phyloP scores from a whole-genome alignment of 495 filamentous ascomycete species.

The Xylaria grammica region DNA sequence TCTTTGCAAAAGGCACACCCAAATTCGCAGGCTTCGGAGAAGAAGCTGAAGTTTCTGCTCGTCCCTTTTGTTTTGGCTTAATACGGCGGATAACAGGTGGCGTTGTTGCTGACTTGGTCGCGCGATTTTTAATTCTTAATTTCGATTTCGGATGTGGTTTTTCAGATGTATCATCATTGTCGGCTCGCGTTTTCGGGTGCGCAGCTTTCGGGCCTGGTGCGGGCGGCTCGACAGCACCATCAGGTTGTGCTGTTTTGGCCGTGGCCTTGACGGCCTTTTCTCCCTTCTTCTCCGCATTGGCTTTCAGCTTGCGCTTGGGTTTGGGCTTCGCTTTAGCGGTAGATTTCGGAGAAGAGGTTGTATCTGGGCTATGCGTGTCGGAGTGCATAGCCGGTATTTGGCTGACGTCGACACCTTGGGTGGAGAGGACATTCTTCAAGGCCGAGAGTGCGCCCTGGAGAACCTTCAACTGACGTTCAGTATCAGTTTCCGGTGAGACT shows the following conservation, averaged over 20 bases:
- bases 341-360: not conserved
- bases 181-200: no score
- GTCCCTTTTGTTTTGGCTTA: not conserved
- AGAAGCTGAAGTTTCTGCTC: not conserved
- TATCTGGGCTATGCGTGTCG: not conserved
- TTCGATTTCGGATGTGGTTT: no score
- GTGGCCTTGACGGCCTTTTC: not conserved
- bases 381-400: constrained; percentile 16
- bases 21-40: not conserved
- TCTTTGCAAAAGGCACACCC: not conserved
- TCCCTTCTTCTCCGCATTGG: constrained; percentile 12
- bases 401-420: constrained; percentile 32
- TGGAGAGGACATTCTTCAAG: constrained; percentile 33
- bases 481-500: not conserved
- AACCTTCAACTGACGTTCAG: constrained; percentile 28
- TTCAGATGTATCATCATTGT: no score
- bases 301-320: constrained; percentile 5
- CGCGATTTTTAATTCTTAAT: not conserved
- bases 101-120: not conserved
- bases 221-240: no score
- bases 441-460: constrained; percentile 30
- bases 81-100: not conserved
- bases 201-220: no score
- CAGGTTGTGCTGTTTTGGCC: not conserved
- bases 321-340: not conserved